Evolutionary conservation across 2,329 filamentous ascomycete species (phyloP), one percentile per base, ranked within the genome.

Genomic region (Cordyceps fumosorosea): DNA sequence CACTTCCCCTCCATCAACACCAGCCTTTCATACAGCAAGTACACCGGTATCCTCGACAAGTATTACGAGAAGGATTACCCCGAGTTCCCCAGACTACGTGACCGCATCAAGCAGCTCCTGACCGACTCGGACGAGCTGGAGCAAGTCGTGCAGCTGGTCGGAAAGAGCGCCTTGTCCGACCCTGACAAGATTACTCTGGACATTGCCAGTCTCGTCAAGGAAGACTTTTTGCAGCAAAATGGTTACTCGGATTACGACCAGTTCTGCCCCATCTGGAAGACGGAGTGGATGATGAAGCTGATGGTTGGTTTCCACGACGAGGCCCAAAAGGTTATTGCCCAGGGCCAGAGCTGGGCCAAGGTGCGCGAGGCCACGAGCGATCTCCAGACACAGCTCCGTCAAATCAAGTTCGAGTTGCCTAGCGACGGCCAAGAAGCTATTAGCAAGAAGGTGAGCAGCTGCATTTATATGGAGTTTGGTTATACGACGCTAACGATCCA

Each of bases 1-100:
- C 95, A 99, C 78, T 99, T 99, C 84, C 95, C 95, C 6, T 97
- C 93, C 37, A 93, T 99, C 81, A 99, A 99, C 82, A 98, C 95
- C 10, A 86, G 87, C 22, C 81, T 91, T 68, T 96, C 91, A 67
- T 99, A 99, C 86, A 93, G 88, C 84, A 99, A 99, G 81, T 99
- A 99, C 81, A 96, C 89, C 52, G 87, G 76, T 64, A 83, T 90
- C 48, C 84, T 99, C 59, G 92, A 98, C 80, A 92, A 89, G 76
- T 98, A 86, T 82, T 99, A 99, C 79, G 88, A 93, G 75, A 91
- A 96, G 81, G 83, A 96, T 69, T 90, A 89, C 75, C 91, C 95
- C 34, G 95, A 98, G 48, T 99, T 98, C 81, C 93, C 95, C 53
- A 87, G 89, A 53, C 86, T 97, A 68, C 89, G 93, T 72, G 90